Evolutionary conservation across 2,329 filamentous ascomycete species (phyloP).

Genomic region (Rutstroemia sp.): DNA sequence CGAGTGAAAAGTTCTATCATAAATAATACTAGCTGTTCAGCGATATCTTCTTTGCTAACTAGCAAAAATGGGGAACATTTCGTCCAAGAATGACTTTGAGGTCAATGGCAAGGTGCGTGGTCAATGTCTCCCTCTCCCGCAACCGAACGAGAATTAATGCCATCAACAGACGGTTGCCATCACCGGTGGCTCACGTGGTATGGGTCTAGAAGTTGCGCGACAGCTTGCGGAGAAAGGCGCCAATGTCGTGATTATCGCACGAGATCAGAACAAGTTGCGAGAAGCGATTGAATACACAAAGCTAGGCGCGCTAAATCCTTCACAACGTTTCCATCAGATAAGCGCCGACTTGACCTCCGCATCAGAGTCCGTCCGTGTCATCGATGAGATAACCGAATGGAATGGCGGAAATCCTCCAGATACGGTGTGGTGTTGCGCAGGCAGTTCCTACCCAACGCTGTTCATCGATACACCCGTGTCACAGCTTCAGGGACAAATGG

Average conservation of each 20-base stretch:
- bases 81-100: background rate
- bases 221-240: constrained; percentile 75
- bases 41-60: background rate
- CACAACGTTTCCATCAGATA: constrained; percentile 3
- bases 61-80: background rate
- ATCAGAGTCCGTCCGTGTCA: constrained; percentile 32
- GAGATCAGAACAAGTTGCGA: constrained; percentile 62
- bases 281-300: background rate
- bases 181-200: constrained; percentile 84
- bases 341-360: background rate
- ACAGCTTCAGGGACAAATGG: constrained; percentile 68
- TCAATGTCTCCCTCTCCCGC: too few species aligned
- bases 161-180: constrained; percentile 66
- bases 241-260: constrained; percentile 77
- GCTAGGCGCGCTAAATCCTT: background rate
- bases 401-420: constrained; percentile 68
- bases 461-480: constrained; percentile 66
- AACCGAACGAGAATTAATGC: background rate
- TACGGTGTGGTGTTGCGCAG: constrained; percentile 83
- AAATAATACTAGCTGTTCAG: background rate
- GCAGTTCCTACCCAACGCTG: constrained; percentile 62
- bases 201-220: constrained; percentile 68
- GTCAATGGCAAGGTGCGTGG: background rate
- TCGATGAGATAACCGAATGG: constrained; percentile 67
- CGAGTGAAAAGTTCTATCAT: background rate